phyloP scores from a whole-genome alignment of 2,329 filamentous ascomycete genomes.

The Aureobasidium zeae region DNA sequence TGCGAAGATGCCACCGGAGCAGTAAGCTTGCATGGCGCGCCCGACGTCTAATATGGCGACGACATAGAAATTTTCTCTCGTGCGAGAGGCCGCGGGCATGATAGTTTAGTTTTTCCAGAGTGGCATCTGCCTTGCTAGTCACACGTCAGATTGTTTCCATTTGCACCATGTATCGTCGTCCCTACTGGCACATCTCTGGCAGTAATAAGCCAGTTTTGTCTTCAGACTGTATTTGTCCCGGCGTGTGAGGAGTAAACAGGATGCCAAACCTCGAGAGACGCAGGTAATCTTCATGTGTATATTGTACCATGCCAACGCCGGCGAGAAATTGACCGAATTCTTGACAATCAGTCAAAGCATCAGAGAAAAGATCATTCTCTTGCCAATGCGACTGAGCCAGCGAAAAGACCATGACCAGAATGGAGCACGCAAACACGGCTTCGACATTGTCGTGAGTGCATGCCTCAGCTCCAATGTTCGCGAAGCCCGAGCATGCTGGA shows the following conservation, averaged over 20 bases:
- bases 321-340: background rate
- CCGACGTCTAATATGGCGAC: background rate
- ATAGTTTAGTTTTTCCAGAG: no score
- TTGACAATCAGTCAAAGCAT: background rate
- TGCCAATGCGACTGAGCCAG: background rate
- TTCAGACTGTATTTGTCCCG: background rate
- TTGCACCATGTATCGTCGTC: no score
- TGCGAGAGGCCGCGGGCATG: no score
- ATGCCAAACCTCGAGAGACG: background rate
- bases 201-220: background rate
- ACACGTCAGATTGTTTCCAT: background rate
- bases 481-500: no score
- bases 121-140: background rate
- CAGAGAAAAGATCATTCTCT: background rate
- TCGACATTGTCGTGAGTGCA: no score
- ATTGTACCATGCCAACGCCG: background rate
- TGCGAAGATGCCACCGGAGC: background rate
- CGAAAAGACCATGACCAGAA: conserved; percentile 1
- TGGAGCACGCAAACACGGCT: background rate
- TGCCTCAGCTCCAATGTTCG: no score
- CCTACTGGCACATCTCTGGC: background rate
- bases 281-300: background rate
- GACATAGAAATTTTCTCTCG: background rate
- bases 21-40: background rate
- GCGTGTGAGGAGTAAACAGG: background rate